Evolutionary conservation across 2,329 filamentous ascomycete genomes (phyloP).

Genomic region (Bipolaris gigantea): DNA sequence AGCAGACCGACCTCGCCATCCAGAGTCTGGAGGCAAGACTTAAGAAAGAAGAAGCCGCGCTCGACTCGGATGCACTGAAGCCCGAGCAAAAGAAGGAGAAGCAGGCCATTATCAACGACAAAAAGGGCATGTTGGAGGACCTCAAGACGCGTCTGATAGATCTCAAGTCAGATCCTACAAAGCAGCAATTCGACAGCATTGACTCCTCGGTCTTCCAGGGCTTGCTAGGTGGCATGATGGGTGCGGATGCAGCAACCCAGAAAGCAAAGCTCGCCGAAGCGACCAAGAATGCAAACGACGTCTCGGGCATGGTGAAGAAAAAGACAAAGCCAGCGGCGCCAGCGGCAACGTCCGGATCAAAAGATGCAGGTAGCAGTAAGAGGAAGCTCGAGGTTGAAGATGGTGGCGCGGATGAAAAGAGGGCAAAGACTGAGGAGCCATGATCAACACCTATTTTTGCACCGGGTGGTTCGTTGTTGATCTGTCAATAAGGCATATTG

Average conservation of each 20-base stretch:
- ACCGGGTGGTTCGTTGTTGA: neutral
- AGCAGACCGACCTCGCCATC: slow-evolving; percentile 74
- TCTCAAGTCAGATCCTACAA: slow-evolving; percentile 62
- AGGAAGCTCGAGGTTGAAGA: slow-evolving; percentile 38
- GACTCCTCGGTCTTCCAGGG: slow-evolving; percentile 57
- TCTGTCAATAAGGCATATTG: neutral
- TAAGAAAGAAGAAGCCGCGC: slow-evolving; percentile 67
- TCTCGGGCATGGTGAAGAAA: slow-evolving; percentile 72
- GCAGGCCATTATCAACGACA: slow-evolving; percentile 62
- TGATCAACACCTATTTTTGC: neutral
- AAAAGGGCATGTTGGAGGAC: slow-evolving; percentile 76
- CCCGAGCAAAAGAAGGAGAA: slow-evolving; percentile 68
- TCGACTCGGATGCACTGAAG: slow-evolving; percentile 52
- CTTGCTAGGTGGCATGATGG: slow-evolving; percentile 65
- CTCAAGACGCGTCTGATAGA: slow-evolving; percentile 69
- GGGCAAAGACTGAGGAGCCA: slow-evolving; percentile 40
- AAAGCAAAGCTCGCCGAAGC: slow-evolving; percentile 70
- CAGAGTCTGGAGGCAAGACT: slow-evolving; percentile 71
- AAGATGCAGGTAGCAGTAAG: slow-evolving; percentile 28
- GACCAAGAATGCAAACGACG: slow-evolving; percentile 72
- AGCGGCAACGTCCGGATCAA: slow-evolving; percentile 8
- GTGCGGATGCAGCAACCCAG: slow-evolving; percentile 63
- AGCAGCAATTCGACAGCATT: slow-evolving; percentile 44
- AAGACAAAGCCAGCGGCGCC: slow-evolving; percentile 58
- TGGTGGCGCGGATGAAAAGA: slow-evolving; percentile 29